phyloP scores from a whole-genome alignment of 2,329 filamentous ascomycete species.

The Macrophomina pseudophaseolina region DNA sequence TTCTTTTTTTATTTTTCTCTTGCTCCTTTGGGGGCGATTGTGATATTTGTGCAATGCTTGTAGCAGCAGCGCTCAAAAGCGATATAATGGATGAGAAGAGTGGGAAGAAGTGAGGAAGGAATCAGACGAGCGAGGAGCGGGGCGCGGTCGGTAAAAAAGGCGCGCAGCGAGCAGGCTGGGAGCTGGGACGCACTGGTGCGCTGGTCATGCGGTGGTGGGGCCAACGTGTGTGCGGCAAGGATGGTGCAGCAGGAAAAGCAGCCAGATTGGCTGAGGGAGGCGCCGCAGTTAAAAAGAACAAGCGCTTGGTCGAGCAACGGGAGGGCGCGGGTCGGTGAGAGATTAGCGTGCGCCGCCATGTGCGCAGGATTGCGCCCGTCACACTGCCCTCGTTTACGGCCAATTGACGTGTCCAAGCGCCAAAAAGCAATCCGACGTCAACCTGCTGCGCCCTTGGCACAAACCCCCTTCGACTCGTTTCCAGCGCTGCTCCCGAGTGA shows the following conservation, averaged over 20 bases:
- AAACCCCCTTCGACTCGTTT: slow-evolving; percentile 17
- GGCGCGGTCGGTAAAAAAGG: slow-evolving; percentile 24
- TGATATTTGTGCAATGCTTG: not conserved
- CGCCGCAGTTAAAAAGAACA: slow-evolving; percentile 24
- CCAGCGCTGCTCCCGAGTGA: not conserved
- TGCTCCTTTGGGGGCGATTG: not conserved
- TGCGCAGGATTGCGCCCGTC: slow-evolving; percentile 23
- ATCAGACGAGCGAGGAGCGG: slow-evolving; percentile 20
- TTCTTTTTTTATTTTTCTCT: slow-evolving; percentile 17
- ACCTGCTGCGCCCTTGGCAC: slow-evolving; percentile 19
- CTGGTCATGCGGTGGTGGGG: slow-evolving; percentile 27
- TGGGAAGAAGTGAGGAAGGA: slow-evolving; percentile 1
- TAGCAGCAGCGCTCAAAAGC: slow-evolving; percentile 5
- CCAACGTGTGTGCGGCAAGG: slow-evolving; percentile 23
- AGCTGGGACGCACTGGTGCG: slow-evolving; percentile 25
- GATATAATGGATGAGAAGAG: slow-evolving; percentile 12
- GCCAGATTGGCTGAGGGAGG: slow-evolving; percentile 25
- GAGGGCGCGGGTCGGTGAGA: slow-evolving; percentile 27
- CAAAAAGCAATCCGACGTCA: slow-evolving; percentile 25
- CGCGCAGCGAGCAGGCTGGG: slow-evolving; percentile 22
- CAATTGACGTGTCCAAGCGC: slow-evolving; percentile 26
- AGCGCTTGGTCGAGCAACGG: slow-evolving; percentile 22
- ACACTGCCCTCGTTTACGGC: slow-evolving; percentile 25
- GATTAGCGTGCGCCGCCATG: slow-evolving; percentile 27
- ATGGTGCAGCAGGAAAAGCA: slow-evolving; percentile 17